Conservation (phyloP, 495 filamentous ascomycete genomes). For the Xylaria grammica region DNA sequence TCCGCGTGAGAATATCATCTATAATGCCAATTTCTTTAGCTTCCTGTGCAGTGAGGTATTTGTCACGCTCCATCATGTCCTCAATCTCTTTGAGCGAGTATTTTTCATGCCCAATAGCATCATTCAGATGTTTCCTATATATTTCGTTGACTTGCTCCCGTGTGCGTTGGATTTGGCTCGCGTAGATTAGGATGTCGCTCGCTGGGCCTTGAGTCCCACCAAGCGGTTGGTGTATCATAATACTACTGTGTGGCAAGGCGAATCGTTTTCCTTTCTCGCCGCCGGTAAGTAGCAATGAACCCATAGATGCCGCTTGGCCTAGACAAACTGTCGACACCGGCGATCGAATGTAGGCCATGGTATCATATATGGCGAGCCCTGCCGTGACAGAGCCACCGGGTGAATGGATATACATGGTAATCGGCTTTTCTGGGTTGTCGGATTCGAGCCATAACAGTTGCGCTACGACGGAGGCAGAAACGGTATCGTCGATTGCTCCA, state of each 20-base stretch:
- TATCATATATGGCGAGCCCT: constrained; percentile 97
- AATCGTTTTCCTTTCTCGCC: constrained; percentile 85
- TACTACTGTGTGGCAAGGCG: constrained; percentile 85
- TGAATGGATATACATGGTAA: constrained; percentile 96
- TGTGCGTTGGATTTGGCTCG: constrained; percentile 91
- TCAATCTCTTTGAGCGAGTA: constrained; percentile 78
- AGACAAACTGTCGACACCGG: constrained; percentile 94
- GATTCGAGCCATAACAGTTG: constrained; percentile 98
- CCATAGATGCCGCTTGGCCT: constrained; percentile 95
- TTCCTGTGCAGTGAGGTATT: constrained; percentile 88
- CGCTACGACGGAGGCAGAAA: constrained; percentile 89
- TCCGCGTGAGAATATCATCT: constrained; percentile 75
- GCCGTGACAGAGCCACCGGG: constrained; percentile 91
- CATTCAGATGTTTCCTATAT: constrained; percentile 84
- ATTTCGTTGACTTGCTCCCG: constrained; percentile 87
- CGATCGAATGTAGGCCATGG: constrained; percentile 94
- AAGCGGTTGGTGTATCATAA: constrained; percentile 96
- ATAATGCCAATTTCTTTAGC: constrained; percentile 89
- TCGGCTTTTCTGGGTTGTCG: constrained; percentile 89
- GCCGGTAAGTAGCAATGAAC: constrained; percentile 83
- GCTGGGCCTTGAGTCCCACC: constrained; percentile 93
- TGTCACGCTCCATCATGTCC: constrained; percentile 94
- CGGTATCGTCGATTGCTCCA: constrained; percentile 84
- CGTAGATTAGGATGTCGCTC: constrained; percentile 92
- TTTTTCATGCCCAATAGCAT: constrained; percentile 63